These are phyloP conservation scores for Blastobotrys malaysiensis DNA, from an alignment of 1,139 yeast genomes.

Conservation along the genomic window DNA sequence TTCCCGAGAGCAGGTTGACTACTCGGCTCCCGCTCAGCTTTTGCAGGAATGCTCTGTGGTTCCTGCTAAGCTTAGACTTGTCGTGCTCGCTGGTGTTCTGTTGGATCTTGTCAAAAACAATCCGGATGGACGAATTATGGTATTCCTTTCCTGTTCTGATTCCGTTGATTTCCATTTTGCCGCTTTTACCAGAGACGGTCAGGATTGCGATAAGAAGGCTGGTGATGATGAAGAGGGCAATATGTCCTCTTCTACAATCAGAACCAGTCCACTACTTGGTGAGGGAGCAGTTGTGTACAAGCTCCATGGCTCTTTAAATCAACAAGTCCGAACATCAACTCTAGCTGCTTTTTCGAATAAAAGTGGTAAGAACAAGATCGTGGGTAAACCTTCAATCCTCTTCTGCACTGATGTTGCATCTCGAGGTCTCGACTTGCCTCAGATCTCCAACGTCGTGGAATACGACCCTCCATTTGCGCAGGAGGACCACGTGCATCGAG, in stretches of 20 bases:
- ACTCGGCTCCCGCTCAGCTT: constrained; percentile 82
- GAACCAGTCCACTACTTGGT: constrained; percentile 52
- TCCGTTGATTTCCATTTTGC: constrained; percentile 89
- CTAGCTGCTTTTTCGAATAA: constrained; percentile 54
- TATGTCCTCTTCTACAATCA: constrained; percentile 33
- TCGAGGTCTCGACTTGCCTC: constrained; percentile 80
- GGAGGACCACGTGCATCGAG: constrained; percentile 89
- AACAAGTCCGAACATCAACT: constrained; percentile 74
- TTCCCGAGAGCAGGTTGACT: constrained; percentile 38
- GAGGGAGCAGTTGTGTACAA: constrained; percentile 54
- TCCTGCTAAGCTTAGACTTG: constrained; percentile 87
- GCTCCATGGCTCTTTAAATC: constrained; percentile 86
- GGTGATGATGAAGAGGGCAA: constrained; percentile 26
- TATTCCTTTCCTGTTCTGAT: constrained; percentile 89
- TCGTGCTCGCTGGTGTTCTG: constrained; percentile 65
- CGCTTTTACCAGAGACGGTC: constrained; percentile 48
- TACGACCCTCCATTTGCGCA: constrained; percentile 91
- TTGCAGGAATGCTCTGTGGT: constrained; percentile 71
- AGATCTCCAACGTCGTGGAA: constrained; percentile 73
- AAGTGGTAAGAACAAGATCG: constrained; percentile 14
- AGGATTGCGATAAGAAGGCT: constrained; percentile 24
- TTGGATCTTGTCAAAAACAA: constrained; percentile 42
- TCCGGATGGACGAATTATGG: constrained; percentile 55
- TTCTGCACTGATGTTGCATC: constrained; percentile 92
- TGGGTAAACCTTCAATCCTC: constrained; percentile 53